phyloP scores from a whole-genome alignment of 768 basidiomycete genomes.

The Russula brevipes region DNA sequence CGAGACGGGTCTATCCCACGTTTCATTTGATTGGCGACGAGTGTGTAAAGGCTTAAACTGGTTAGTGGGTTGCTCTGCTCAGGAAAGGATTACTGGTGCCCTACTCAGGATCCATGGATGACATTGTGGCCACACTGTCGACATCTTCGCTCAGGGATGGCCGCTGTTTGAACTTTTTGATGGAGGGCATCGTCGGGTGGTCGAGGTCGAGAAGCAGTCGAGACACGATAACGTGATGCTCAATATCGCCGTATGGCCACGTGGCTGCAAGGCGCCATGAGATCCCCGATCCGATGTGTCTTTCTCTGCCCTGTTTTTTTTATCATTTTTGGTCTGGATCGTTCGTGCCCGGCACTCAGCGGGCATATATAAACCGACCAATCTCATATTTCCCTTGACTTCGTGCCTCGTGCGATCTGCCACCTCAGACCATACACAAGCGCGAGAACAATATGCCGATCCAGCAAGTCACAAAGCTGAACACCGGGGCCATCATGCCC shows the following conservation, averaged over 20 bases:
- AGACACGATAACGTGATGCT: neutral
- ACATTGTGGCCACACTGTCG: neutral
- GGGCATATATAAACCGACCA: neutral
- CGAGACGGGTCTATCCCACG: neutral
- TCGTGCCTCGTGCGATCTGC: neutral
- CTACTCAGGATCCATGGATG: constrained; percentile 7
- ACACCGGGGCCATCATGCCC: constrained; percentile 75
- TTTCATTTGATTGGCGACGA: constrained; percentile 13
- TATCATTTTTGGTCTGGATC: too few relatives aligned
- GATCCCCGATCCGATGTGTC: too few relatives aligned
- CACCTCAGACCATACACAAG: neutral
- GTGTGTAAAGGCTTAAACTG: constrained; percentile 1
- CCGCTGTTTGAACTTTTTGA: neutral
- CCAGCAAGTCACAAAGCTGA: constrained; percentile 42
- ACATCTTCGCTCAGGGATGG: neutral
- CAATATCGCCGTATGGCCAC: too few relatives aligned
- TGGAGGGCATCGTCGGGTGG: neutral
- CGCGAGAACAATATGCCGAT: constrained; percentile 3
- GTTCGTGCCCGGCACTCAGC: too few relatives aligned
- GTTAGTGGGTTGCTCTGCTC: neutral
- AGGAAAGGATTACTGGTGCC: neutral
- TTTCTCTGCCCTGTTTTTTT: neutral
- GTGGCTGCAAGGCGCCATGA: neutral
- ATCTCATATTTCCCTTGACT: neutral
- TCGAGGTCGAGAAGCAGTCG: neutral